phyloP scores from a whole-genome alignment of 169 alveolate species.

The Plasmodium adleri region DNA sequence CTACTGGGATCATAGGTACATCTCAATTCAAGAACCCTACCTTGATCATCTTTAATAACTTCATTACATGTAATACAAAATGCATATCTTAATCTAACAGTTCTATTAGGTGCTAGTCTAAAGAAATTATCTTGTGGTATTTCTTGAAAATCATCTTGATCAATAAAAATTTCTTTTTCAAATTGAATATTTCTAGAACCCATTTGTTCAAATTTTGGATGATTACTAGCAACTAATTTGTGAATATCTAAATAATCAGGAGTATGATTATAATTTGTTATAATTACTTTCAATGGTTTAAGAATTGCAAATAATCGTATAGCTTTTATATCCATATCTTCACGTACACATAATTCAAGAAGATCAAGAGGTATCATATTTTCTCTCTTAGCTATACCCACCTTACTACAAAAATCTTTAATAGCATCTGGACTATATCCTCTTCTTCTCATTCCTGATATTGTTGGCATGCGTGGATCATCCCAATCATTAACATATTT shows the following conservation, averaged over 20 bases:
- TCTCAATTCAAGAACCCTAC: constrained; percentile 76
- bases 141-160: constrained; percentile 86
- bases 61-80: constrained; percentile 88
- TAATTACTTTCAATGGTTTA: constrained; percentile 83
- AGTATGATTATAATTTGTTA: constrained; percentile 61
- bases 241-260: neutral
- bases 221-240: constrained; percentile 36
- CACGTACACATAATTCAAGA: constrained; percentile 94
- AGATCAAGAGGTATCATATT: constrained; percentile 93
- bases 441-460: constrained; percentile 97
- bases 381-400: constrained; percentile 97
- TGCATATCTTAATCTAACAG: constrained; percentile 87
- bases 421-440: constrained; percentile 96
- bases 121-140: constrained; percentile 83
- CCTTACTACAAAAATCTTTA: constrained; percentile 91
- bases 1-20: constrained; percentile 89
- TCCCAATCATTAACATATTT: constrained; percentile 98
- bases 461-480: constrained; percentile 99
- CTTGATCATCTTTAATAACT: constrained; percentile 80
- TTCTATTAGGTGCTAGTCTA: constrained; percentile 86
- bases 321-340: constrained; percentile 82
- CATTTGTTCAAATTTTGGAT: constrained; percentile 57
- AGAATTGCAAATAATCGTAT: constrained; percentile 80
- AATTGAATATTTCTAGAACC: constrained; percentile 58
- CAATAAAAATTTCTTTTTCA: constrained; percentile 85